phyloP scores from a whole-genome alignment of 768 basidiomycete genomes.

The Phylloporus rhodoxanthus region DNA sequence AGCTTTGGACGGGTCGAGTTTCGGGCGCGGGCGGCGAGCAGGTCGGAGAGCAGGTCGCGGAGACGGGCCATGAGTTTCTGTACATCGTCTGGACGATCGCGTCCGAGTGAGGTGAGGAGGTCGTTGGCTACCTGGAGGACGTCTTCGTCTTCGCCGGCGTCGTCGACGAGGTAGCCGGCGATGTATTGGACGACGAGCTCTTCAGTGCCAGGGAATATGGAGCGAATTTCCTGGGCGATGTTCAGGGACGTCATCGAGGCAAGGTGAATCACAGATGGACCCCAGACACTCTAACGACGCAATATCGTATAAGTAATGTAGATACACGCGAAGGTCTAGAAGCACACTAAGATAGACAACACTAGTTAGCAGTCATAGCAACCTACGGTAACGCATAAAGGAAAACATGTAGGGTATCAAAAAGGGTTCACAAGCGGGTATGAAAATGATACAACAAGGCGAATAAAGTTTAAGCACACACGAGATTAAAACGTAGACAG shows the following conservation, averaged over 20 bases:
- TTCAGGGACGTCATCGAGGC: conserved; percentile 61
- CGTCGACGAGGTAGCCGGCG: conserved; percentile 82
- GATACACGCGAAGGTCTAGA: conserved; percentile 13
- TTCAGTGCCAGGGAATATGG: conserved; percentile 67
- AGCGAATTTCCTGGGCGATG: conserved; percentile 74
- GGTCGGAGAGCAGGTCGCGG: conserved; percentile 57
- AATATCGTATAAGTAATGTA: conserved; percentile 12
- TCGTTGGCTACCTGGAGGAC: conserved; percentile 69
- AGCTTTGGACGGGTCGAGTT: conserved; percentile 60
- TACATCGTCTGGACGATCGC: conserved; percentile 50
- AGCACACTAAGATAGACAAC: conserved; percentile 21
- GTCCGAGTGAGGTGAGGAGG: conserved; percentile 72
- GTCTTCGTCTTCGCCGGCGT: conserved; percentile 84
- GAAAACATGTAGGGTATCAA: conserved; percentile 19
- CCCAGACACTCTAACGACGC: not conserved
- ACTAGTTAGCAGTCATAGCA: conserved; percentile 6
- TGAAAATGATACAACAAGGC: conserved; percentile 23
- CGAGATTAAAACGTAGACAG: conserved; percentile 53
- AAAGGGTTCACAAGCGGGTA: conserved; percentile 6
- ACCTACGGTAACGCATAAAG: conserved; percentile 17
- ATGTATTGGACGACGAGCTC: conserved; percentile 84
- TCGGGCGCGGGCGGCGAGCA: conserved; percentile 51
- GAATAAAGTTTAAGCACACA: conserved; percentile 14
- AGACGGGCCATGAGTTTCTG: conserved; percentile 65
- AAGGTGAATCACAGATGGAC: not conserved